These are phyloP conservation scores for Begonia masoniana DNA, from an alignment of 306 rosid species.

Conservation along the genomic window DNA sequence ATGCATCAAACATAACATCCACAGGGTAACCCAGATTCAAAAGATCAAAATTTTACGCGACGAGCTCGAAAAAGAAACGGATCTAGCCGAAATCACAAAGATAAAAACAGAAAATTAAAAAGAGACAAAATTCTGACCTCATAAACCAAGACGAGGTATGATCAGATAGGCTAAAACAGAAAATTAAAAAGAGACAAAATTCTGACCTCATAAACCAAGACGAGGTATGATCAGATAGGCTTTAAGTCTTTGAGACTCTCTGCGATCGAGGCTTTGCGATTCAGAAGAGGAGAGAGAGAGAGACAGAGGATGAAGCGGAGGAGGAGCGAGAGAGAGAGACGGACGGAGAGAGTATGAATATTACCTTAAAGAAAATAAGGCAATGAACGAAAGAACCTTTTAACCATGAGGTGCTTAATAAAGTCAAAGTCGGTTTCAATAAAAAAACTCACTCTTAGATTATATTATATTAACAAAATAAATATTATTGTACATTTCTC, in stretches of 20 bases:
- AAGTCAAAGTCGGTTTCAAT: too few species aligned
- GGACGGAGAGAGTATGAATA: too few species aligned
- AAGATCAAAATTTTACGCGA: not conserved
- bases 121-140: conserved; percentile 31
- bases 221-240: conserved; percentile 55
- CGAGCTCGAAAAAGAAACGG: conserved; percentile 7
- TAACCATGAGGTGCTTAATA: too few species aligned
- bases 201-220: conserved; percentile 93
- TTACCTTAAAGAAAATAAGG: too few species aligned
- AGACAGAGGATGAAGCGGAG: not conserved
- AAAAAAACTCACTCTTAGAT: too few species aligned
- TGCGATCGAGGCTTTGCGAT: conserved; percentile 10
- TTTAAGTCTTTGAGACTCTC: conserved; percentile 34
- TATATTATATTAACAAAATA: too few species aligned
- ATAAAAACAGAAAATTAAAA: too few species aligned
- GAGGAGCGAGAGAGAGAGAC: not conserved
- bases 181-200: not conserved
- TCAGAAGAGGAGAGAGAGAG: conserved; percentile 3
- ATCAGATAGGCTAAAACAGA: conserved; percentile 50
- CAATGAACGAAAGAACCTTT: too few species aligned
- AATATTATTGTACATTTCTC: too few species aligned
- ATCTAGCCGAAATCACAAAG: conserved; percentile 10
- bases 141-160: conserved; percentile 87
- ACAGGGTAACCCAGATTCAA: too few species aligned
- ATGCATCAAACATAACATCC: too few species aligned